These are phyloP conservation scores for Salix exigua DNA, from an alignment of 345 rosid species.

Conservation along the genomic window DNA sequence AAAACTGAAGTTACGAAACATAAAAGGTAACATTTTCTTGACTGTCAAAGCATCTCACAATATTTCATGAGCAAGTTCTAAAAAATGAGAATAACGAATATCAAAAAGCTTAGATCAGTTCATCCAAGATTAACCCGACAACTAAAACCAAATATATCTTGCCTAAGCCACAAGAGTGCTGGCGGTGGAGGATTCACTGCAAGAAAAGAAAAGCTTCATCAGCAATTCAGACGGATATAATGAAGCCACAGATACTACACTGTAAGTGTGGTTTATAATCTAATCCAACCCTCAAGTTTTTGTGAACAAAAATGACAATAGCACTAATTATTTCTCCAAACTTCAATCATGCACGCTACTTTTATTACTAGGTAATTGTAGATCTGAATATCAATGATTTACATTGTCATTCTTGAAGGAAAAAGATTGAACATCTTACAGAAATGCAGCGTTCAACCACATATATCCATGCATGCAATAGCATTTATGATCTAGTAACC, in stretches of 20 bases:
- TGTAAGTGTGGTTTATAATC: background rate
- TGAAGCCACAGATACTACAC: background rate
- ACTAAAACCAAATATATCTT: background rate
- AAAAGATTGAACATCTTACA: background rate
- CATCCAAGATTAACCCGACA: background rate
- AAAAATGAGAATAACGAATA: background rate
- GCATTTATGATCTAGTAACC: background rate
- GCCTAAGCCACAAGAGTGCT: slow-evolving; percentile 60
- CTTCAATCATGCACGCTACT: background rate
- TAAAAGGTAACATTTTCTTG: background rate
- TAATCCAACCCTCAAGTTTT: background rate
- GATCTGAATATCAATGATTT: background rate
- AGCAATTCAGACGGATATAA: background rate
- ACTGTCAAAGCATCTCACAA: background rate
- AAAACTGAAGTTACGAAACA: background rate
- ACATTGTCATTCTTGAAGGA: background rate
- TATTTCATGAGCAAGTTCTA: background rate
- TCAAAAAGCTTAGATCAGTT: background rate
- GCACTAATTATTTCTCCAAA: background rate
- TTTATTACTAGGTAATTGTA: background rate
- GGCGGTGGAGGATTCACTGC: slow-evolving; percentile 63
- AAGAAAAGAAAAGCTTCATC: background rate
- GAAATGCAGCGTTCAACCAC: background rate
- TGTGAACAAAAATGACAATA: background rate
- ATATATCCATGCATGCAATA: background rate